phyloP scores from a whole-genome alignment of 2,329 filamentous ascomycete species.

The Achaetomium macrosporum region DNA sequence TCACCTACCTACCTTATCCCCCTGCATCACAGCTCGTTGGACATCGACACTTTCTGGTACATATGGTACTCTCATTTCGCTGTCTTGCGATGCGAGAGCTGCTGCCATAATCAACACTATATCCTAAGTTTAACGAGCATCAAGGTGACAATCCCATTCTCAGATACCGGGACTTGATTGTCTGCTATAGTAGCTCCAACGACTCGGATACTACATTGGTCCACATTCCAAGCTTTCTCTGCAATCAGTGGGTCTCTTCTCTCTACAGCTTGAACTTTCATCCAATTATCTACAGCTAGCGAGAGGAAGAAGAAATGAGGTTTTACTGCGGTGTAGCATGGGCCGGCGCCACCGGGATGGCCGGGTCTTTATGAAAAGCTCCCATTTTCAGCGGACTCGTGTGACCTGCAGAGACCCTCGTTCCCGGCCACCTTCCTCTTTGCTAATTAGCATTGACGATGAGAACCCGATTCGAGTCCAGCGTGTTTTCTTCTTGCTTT shows the following conservation, averaged over 20 bases:
- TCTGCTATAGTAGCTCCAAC: neutral
- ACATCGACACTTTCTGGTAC: too few species aligned
- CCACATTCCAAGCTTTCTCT: neutral
- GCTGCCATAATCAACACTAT: neutral
- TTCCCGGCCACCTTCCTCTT: neutral
- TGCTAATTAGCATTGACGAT: neutral
- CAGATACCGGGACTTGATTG: conserved; percentile 6
- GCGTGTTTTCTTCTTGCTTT: too few species aligned
- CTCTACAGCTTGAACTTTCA: neutral
- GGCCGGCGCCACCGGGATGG: neutral
- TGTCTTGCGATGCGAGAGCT: neutral
- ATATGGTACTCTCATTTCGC: too few species aligned
- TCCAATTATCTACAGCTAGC: neutral
- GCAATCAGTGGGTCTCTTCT: neutral
- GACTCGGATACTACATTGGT: neutral
- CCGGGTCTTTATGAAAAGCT: neutral
- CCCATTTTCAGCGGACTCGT: neutral
- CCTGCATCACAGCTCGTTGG: too few species aligned
- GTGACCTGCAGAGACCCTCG: neutral
- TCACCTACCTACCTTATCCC: too few species aligned
- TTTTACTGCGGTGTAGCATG: neutral
- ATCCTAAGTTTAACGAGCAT: neutral
- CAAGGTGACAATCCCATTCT: conserved; percentile 4
- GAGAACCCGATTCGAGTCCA: neutral
- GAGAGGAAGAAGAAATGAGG: neutral